These are phyloP conservation scores for Nigrospora sphaerica DNA, from an alignment of 2,329 filamentous ascomycete genomes.

Conservation along the genomic window DNA sequence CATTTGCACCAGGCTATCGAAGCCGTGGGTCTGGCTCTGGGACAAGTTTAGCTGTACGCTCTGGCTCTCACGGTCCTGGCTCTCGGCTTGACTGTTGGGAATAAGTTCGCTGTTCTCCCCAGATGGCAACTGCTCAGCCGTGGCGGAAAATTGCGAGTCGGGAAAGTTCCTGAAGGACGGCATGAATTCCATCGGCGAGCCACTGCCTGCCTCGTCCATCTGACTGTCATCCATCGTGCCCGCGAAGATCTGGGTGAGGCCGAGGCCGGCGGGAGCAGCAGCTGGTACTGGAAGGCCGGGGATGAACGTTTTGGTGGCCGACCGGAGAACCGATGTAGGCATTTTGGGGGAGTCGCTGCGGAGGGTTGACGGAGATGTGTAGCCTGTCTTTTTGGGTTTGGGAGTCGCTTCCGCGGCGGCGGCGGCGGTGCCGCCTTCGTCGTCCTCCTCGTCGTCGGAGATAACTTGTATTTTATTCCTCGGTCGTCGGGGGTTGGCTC, in stretches of 20 bases:
- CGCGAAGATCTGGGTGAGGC: slow-evolving; percentile 84
- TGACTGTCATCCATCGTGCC: slow-evolving; percentile 74
- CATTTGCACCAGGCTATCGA: slow-evolving; percentile 47
- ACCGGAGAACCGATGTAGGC: slow-evolving; percentile 60
- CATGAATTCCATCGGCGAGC: slow-evolving; percentile 40
- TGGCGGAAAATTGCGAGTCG: slow-evolving; percentile 55
- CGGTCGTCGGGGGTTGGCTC: slow-evolving; percentile 30
- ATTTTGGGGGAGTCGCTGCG: slow-evolving; percentile 41
- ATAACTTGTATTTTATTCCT: slow-evolving; percentile 46
- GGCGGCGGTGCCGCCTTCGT: slow-evolving; percentile 37
- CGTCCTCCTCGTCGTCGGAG: slow-evolving; percentile 61
- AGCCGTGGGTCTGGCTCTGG: slow-evolving; percentile 52
- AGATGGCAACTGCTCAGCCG: slow-evolving; percentile 39
- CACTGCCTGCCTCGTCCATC: slow-evolving; percentile 12
- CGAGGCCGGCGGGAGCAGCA: slow-evolving; percentile 54
- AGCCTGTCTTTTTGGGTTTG: slow-evolving; percentile 31
- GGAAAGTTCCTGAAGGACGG: slow-evolving; percentile 51
- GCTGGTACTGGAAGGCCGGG: slow-evolving; percentile 55
- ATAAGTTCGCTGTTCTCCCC: slow-evolving; percentile 40
- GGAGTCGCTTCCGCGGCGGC: slow-evolving; percentile 37
- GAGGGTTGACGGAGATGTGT: slow-evolving; percentile 34
- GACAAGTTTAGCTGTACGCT: slow-evolving; percentile 49
- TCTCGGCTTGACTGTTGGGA: slow-evolving; percentile 36
- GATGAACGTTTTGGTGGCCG: slow-evolving; percentile 62
- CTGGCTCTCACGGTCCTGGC: slow-evolving; percentile 29